Percentiles rank a stretch among this genome's conserved stretches.
phyloP scores from a whole-genome alignment of 2,329 filamentous ascomycete species.

The Teratosphaeria epicoccoides region DNA sequence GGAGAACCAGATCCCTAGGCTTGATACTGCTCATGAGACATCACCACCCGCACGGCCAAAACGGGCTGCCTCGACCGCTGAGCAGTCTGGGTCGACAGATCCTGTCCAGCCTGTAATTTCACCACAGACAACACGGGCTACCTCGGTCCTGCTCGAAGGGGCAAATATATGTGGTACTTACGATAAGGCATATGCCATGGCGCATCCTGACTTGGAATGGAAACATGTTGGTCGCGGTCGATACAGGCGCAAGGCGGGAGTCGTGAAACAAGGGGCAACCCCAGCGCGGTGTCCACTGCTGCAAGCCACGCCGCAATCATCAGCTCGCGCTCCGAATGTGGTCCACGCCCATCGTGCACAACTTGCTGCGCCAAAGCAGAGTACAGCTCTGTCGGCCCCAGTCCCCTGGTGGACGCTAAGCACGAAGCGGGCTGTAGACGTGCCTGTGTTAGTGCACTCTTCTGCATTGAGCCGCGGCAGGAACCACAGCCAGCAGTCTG shows the following conservation, averaged over 20 bases:
- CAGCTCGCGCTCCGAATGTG: neutral
- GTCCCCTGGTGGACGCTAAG: neutral
- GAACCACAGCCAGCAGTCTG: neutral
- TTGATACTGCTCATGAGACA: neutral
- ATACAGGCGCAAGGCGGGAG: slow-evolving; percentile 12
- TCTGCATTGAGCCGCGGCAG: neutral
- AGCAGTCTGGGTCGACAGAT: too few relatives aligned
- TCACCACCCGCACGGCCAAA: slow-evolving; percentile 11
- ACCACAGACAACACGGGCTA: neutral
- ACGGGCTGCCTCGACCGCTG: neutral
- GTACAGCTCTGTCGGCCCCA: neutral
- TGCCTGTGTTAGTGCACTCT: neutral
- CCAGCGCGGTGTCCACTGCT: neutral
- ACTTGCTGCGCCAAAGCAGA: neutral
- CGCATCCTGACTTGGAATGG: slow-evolving; percentile 22
- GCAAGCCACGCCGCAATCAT: neutral
- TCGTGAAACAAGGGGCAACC: neutral
- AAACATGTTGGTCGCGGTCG: slow-evolving; percentile 24
- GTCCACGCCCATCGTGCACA: neutral
- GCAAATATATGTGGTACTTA: slow-evolving; percentile 2
- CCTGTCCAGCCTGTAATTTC: too few relatives aligned
- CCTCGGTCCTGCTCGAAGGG: neutral
- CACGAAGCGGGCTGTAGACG: neutral
- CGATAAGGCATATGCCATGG: slow-evolving; percentile 17
- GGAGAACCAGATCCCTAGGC: slow-evolving; percentile 3